Evolutionary conservation across 2,329 filamentous ascomycete species (phyloP), one percentile per base, ranked within the genome.

Genomic region (Diplodia scrobiculata): DNA sequence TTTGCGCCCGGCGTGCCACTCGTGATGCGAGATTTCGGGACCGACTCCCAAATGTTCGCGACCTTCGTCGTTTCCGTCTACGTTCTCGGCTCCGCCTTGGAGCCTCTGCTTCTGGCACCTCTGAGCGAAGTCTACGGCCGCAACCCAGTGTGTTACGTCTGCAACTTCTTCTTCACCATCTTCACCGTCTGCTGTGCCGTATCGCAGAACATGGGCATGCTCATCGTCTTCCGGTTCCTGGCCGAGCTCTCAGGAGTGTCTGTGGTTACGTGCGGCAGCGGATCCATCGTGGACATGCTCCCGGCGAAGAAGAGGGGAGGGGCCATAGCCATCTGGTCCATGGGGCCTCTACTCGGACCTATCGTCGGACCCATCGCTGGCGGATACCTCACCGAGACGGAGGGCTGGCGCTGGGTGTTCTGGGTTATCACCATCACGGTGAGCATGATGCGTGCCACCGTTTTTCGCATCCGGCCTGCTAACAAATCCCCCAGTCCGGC

Each of bases 331-430:
- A 70, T 81, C 0, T 84, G 78, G 73, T 77, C 78, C 2, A 68
- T 84, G 21, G 84, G 84, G 0, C 83, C 83, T 9, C 72, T 85
- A 2, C 70, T 84, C 0, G 82, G 83, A 0, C 83, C 82, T 5
- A 71, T 76, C 50, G 65, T 70, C 63, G 66, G 52, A 77, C 0
- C 83, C 83, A 71, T 84, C 5, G 52, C 41, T 2, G 52, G 52
- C 9, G 63, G 63, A 13, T 65, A 47, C 38, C 32, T 65, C 38
- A 58, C 52, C 2, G 38, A 65, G 17, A 38, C 36, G 1, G 29
- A 55, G 41, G 32, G 52, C 5, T 65, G 63, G 63, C 36, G 63
- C 7, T 65, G 63, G 51, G 41, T 65, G 10, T 65, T 65, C 29
- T 58, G 38, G 38, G 17, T 65, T 3, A 55, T 65, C 21, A 36